These are phyloP conservation scores for Pleurotus giganteus DNA, from an alignment of 768 basidiomycete species.

Conservation along the genomic window DNA sequence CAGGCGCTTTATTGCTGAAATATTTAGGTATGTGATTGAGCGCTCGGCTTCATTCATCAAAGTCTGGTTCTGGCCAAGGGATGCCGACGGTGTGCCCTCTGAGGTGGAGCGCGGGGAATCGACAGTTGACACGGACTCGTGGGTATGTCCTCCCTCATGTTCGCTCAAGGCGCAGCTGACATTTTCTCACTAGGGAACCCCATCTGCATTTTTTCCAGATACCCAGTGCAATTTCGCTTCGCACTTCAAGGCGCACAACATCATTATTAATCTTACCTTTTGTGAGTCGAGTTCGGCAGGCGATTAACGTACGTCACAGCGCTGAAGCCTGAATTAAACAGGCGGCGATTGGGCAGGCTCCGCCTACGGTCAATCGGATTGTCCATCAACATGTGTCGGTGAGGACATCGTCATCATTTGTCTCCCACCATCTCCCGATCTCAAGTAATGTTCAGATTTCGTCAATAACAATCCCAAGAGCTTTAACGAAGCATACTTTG, in stretches of 20 bases:
- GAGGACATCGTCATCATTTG: slow-evolving; percentile 14
- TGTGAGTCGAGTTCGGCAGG: slow-evolving; percentile 22
- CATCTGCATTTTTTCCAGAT: slow-evolving; percentile 59
- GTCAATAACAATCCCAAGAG: slow-evolving; percentile 60
- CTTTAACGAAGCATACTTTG: slow-evolving; percentile 64
- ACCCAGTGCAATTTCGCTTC: slow-evolving; percentile 54
- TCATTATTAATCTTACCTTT: slow-evolving; percentile 59
- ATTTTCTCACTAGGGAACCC: slow-evolving; percentile 40
- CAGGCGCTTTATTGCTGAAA: slow-evolving; percentile 11
- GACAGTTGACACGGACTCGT: slow-evolving; percentile 36
- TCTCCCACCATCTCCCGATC: neutral
- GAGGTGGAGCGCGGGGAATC: slow-evolving; percentile 33
- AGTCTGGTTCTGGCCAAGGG: slow-evolving; percentile 63
- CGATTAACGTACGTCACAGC: neutral
- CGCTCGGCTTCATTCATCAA: slow-evolving; percentile 48
- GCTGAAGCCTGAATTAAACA: slow-evolving; percentile 10
- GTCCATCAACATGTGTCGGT: slow-evolving; percentile 53
- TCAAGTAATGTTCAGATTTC: slow-evolving; percentile 33
- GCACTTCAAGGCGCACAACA: slow-evolving; percentile 54
- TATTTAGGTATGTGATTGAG: slow-evolving; percentile 51
- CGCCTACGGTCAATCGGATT: slow-evolving; percentile 43
- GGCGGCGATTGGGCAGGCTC: slow-evolving; percentile 58
- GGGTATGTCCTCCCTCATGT: slow-evolving; percentile 31
- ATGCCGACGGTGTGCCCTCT: slow-evolving; percentile 33
- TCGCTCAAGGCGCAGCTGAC: neutral